These are phyloP conservation scores for Neurospora sp. DNA, from an alignment of 495 filamentous ascomycete genomes.

Conservation along the genomic window DNA sequence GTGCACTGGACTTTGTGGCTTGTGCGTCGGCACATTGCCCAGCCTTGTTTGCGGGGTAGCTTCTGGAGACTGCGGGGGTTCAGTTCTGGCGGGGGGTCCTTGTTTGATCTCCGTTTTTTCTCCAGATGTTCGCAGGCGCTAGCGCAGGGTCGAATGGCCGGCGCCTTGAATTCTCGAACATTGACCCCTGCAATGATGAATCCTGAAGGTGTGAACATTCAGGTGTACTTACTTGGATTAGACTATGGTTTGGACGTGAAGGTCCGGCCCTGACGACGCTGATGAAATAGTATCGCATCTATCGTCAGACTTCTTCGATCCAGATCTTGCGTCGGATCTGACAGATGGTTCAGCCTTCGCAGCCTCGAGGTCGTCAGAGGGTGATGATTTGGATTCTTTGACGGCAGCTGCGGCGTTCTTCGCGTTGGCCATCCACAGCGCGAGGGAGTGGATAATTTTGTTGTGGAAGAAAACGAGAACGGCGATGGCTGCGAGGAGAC, in stretches of 20 bases:
- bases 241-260: background rate
- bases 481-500: background rate
- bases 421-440: background rate
- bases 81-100: background rate
- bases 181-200: background rate
- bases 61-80: background rate
- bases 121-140: background rate
- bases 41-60: background rate
- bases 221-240: background rate
- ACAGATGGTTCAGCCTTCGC: background rate
- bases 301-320: background rate
- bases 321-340: background rate
- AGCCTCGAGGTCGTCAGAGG: background rate
- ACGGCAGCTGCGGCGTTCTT: background rate
- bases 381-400: background rate
- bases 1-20: background rate
- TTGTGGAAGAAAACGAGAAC: slow-evolving; percentile 3
- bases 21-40: background rate
- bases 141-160: background rate
- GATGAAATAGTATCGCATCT: background rate
- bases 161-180: background rate
- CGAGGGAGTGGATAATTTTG: slow-evolving; percentile 1
- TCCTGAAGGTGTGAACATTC: background rate
- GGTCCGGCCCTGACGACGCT: background rate
- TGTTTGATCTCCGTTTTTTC: background rate